phyloP scores from a whole-genome alignment of 495 filamentous ascomycete genomes.

The Cercophora scortea region DNA sequence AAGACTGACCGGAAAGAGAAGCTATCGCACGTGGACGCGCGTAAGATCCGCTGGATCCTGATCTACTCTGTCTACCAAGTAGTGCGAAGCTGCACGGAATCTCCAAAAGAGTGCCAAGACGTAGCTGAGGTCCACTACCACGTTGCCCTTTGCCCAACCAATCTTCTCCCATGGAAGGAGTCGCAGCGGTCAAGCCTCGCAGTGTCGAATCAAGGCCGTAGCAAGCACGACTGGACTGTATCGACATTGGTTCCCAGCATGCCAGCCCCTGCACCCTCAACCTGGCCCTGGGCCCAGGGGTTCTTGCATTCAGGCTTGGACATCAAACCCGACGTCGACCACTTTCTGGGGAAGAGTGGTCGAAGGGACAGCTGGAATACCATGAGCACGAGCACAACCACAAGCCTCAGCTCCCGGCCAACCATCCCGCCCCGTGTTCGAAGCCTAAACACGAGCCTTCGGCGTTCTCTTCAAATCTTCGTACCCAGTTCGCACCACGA shows the following conservation, averaged over 20 bases:
- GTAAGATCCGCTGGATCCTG: conserved; percentile 63
- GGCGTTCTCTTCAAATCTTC: conserved; percentile 21
- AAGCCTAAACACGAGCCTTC: conserved; percentile 21
- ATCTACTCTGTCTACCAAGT: conserved; percentile 64
- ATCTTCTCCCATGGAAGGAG: conserved; percentile 35
- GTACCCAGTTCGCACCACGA: neutral
- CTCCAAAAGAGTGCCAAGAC: conserved; percentile 30
- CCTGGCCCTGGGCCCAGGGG: neutral
- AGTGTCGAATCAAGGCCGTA: conserved; percentile 2
- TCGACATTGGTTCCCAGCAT: conserved; percentile 1
- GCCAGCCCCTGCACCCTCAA: neutral
- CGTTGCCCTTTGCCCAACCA: conserved; percentile 30
- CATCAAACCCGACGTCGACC: conserved; percentile 37
- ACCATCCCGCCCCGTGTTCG: conserved; percentile 12
- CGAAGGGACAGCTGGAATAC: conserved; percentile 1
- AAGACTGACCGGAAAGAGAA: conserved; percentile 33
- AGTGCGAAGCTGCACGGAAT: conserved; percentile 40
- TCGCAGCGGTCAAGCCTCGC: conserved; percentile 7
- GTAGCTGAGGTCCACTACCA: conserved; percentile 29
- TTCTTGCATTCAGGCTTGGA: conserved; percentile 2
- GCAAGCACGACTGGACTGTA: conserved; percentile 4
- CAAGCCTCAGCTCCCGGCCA: neutral
- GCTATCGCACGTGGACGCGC: conserved; percentile 43
- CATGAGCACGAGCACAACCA: neutral
- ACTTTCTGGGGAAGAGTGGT: conserved; percentile 23